A percentile compares a stretch with the other conserved stretches of the same genome.
Evolutionary conservation across 331 rosid genomes (phyloP).

Genomic region (Quercus phellos): DNA sequence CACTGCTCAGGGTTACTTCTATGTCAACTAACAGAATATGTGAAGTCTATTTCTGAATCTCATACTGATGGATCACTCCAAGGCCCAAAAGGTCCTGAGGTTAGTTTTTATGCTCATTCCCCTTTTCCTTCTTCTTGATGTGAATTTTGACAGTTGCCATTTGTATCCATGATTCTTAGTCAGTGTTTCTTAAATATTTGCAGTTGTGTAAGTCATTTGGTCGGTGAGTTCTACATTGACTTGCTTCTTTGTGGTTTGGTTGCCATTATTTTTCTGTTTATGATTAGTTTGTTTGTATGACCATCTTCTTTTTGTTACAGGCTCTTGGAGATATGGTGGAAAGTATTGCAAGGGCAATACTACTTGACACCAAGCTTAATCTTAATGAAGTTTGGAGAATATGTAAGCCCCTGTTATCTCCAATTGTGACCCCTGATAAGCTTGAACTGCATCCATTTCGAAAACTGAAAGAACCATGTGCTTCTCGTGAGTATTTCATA

Average conservation of each 20-base stretch:
- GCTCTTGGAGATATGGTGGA: conserved; percentile 91
- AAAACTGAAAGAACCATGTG: conserved; percentile 59
- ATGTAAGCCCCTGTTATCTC: conserved; percentile 74
- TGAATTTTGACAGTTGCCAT: neutral
- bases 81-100: conserved; percentile 70
- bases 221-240: neutral
- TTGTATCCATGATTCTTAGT: neutral
- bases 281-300: neutral
- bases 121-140: neutral
- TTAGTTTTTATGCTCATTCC: conserved; percentile 18
- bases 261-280: conserved; percentile 15
- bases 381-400: conserved; percentile 75
- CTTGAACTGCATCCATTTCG: conserved; percentile 79
- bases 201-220: neutral
- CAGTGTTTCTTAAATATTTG: neutral
- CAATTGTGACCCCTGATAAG: conserved; percentile 91
- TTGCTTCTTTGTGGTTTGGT: neutral
- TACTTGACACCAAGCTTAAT: conserved; percentile 72
- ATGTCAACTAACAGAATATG: conserved; percentile 70
- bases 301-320: conserved; percentile 34
- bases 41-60: conserved; percentile 41
- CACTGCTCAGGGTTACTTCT: conserved; percentile 62
- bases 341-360: conserved; percentile 89
- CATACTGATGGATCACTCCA: conserved; percentile 28
- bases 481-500: conserved; percentile 58